Conservation (phyloP, 768 basidiomycete species). For the Dentipellis fragilis region DNA sequence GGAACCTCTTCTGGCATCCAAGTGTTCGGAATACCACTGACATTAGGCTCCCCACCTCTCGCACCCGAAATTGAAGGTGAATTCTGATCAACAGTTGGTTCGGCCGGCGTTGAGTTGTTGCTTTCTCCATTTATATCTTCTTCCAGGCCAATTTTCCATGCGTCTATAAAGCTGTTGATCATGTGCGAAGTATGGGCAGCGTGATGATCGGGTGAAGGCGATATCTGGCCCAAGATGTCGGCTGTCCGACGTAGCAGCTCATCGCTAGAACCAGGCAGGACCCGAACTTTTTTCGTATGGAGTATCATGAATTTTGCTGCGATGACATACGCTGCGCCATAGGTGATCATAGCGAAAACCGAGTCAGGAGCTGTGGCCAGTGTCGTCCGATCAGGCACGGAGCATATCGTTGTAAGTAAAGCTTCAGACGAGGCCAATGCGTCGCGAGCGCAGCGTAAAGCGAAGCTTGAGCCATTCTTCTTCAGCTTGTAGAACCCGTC, state of each 20-base stretch:
- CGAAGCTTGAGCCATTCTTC: constrained; percentile 16
- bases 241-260: constrained; percentile 9
- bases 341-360: constrained; percentile 31
- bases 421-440: constrained; percentile 28
- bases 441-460: constrained; percentile 28
- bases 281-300: constrained; percentile 3
- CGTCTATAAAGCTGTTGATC: constrained; percentile 8
- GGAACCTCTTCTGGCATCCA: neutral
- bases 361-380: constrained; percentile 32
- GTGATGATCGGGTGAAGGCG: constrained; percentile 9
- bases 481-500: constrained; percentile 4
- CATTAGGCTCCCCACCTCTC: neutral
- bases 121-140: neutral
- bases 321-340: constrained; percentile 34
- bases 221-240: constrained; percentile 4
- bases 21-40: neutral
- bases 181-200: constrained; percentile 9
- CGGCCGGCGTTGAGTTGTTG: neutral
- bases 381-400: constrained; percentile 23
- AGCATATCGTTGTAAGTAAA: constrained; percentile 25
- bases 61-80: neutral
- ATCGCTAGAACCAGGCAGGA: constrained; percentile 7
- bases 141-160: constrained; percentile 1
- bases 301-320: constrained; percentile 27
- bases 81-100: no score